Conservation (phyloP, 768 basidiomycete genomes). For the Porpolomopsis calyptriformis region DNA sequence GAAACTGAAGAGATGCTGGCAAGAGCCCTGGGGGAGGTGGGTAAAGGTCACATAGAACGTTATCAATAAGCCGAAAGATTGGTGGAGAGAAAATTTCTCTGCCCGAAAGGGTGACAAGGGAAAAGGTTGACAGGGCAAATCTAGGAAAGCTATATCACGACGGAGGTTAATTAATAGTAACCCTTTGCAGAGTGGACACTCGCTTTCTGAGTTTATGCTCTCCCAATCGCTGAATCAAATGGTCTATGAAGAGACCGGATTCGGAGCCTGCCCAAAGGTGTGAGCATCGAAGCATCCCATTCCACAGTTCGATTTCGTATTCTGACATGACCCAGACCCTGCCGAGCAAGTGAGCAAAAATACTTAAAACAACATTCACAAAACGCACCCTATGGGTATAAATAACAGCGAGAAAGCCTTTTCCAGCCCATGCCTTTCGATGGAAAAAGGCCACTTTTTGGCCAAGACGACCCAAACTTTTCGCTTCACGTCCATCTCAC, state of each 20-base stretch:
- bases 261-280: conserved; percentile 16
- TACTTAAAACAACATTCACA: neutral
- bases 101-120: conserved; percentile 14
- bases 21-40: conserved; percentile 19
- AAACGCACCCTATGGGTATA: conserved; percentile 37
- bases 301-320: conserved; percentile 35
- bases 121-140: conserved; percentile 16
- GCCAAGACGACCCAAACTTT: conserved; percentile 41
- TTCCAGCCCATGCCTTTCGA: conserved; percentile 25
- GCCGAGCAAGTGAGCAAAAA: conserved; percentile 5
- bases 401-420: conserved; percentile 34
- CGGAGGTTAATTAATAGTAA: neutral
- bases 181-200: neutral
- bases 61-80: conserved; percentile 22
- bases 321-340: conserved; percentile 39
- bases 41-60: conserved; percentile 26
- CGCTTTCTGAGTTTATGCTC: conserved; percentile 9
- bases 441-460: conserved; percentile 19
- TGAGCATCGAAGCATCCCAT: conserved; percentile 23
- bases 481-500: conserved; percentile 26
- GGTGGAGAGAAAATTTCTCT: conserved; percentile 12
- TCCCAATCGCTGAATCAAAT: conserved; percentile 20
- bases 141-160: conserved; percentile 17
- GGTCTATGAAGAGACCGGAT: conserved; percentile 19
- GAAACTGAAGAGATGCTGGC: conserved; percentile 24